Conservation (phyloP, 164 flowering plant species). For the Euptelea pleiosperma region DNA sequence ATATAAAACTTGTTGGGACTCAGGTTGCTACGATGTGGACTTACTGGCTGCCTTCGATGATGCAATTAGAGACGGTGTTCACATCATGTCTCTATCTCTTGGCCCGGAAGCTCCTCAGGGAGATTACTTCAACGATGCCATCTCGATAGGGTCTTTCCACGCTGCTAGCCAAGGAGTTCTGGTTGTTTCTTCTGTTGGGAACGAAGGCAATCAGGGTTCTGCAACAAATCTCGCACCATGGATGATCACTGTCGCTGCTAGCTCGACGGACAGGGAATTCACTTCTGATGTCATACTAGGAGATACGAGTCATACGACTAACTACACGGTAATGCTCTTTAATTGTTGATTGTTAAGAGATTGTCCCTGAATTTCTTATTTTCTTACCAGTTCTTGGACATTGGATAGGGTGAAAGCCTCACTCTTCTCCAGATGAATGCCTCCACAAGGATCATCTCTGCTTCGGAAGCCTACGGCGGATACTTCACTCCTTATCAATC, state of each 20-base stretch:
- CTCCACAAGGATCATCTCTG: conserved; percentile 52
- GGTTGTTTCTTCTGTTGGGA: conserved; percentile 77
- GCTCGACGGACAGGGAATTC: conserved; percentile 77
- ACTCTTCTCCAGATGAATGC: conserved; percentile 35
- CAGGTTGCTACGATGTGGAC: conserved; percentile 80
- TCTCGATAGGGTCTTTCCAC: conserved; percentile 78
- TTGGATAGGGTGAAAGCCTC: conserved; percentile 71
- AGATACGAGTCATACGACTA: conserved; percentile 42
- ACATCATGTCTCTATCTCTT: conserved; percentile 63
- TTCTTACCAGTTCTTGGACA: conserved; percentile 1
- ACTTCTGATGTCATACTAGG: conserved; percentile 54
- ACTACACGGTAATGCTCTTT: conserved; percentile 34
- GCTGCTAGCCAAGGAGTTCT: conserved; percentile 60
- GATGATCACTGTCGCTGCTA: conserved; percentile 78
- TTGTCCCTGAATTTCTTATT: background rate
- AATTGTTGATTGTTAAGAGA: background rate
- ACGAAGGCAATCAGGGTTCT: conserved; percentile 54
- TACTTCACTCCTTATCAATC: conserved; percentile 83
- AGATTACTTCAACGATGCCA: conserved; percentile 73
- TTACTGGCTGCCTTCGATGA: conserved; percentile 82
- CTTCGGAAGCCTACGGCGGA: conserved; percentile 61
- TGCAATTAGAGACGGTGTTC: conserved; percentile 77
- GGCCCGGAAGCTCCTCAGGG: conserved; percentile 73
- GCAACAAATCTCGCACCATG: conserved; percentile 84
- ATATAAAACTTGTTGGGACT: conserved; percentile 81